Conservation (phyloP, 257 asterid species). For the Oldenlandia corymbosa region DNA sequence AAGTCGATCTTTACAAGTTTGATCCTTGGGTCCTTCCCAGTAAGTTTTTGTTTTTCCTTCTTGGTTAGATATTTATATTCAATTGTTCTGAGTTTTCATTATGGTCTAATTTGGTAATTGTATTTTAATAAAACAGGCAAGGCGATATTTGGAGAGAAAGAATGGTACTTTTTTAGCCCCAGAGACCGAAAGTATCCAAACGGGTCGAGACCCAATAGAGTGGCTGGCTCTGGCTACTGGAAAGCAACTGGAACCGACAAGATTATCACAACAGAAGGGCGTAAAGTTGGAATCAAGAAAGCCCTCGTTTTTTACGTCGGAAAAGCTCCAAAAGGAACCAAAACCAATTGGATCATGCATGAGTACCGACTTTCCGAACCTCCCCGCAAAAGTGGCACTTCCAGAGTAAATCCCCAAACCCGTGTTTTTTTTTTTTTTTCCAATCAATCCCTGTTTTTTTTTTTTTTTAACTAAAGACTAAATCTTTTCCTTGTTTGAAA, state of each 20-base stretch:
- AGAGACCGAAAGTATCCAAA: constrained; percentile 82
- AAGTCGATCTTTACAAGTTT: constrained; percentile 67
- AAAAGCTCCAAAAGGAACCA: constrained; percentile 86
- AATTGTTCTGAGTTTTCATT: no score
- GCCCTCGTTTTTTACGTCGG: constrained; percentile 85
- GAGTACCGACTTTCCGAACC: constrained; percentile 63
- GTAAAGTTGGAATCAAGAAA: constrained; percentile 84
- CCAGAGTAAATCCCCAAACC: constrained; percentile 29
- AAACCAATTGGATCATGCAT: constrained; percentile 94
- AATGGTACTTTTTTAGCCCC: constrained; percentile 90
- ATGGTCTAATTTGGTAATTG: background rate
- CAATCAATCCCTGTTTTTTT: background rate
- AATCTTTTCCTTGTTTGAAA: background rate
- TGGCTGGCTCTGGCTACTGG: constrained; percentile 89
- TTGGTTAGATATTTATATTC: background rate
- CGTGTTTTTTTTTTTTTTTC: no score
- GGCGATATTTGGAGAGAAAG: constrained; percentile 81
- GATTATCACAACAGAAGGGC: constrained; percentile 47
- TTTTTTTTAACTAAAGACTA: background rate
- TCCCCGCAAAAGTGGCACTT: constrained; percentile 36
- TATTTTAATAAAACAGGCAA: constrained; percentile 29
- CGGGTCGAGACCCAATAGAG: constrained; percentile 84
- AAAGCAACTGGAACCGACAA: constrained; percentile 91
- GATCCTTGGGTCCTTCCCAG: constrained; percentile 85
- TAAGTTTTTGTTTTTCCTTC: constrained; percentile 17